phyloP scores from a whole-genome alignment of 176 grass and related monocot species.

The Oryza meridionalis region DNA sequence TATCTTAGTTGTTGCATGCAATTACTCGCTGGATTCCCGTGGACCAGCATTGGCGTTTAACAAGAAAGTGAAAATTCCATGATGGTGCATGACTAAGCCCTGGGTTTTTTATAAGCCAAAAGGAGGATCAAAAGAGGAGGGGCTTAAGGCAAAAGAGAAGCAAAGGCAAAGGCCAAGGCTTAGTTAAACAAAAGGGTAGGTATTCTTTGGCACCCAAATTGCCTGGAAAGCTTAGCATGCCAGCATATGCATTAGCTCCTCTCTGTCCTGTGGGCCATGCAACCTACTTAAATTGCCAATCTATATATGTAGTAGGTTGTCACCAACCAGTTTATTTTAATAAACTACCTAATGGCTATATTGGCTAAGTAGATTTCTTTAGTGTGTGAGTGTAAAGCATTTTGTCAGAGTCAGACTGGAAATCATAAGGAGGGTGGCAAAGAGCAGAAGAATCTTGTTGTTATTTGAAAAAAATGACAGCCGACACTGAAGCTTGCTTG shows the following conservation, averaged over 20 bases:
- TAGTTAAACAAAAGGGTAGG: slow-evolving; percentile 38
- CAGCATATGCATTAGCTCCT: slow-evolving; percentile 25
- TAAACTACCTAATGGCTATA: slow-evolving; percentile 35
- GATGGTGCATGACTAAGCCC: slow-evolving; percentile 57
- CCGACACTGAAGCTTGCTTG: slow-evolving; percentile 14
- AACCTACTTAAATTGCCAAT: slow-evolving; percentile 3
- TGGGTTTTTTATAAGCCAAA: slow-evolving; percentile 47
- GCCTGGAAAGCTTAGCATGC: slow-evolving; percentile 58
- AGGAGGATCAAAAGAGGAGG: slow-evolving; percentile 35
- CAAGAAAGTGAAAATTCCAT: slow-evolving; percentile 38
- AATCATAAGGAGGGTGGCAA: slow-evolving; percentile 49
- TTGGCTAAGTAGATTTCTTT: slow-evolving; percentile 16
- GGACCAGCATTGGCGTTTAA: slow-evolving; percentile 38
- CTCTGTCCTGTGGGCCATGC: slow-evolving; percentile 1
- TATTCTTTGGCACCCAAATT: slow-evolving; percentile 48
- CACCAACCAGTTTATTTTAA: slow-evolving; percentile 18
- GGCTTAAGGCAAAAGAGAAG: slow-evolving; percentile 48
- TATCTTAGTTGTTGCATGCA: slow-evolving; percentile 48
- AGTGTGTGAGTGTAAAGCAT: slow-evolving; percentile 21
- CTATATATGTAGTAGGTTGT: not conserved
- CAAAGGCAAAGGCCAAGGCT: slow-evolving; percentile 48
- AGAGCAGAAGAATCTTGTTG: slow-evolving; percentile 40
- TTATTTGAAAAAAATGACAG: slow-evolving; percentile 33
- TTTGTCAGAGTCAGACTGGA: slow-evolving; percentile 19
- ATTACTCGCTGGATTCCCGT: slow-evolving; percentile 59